Evolutionary conservation across 139 green algal genomes (phyloP).

Genomic region (Raphidocelis subcapitata): DNA sequence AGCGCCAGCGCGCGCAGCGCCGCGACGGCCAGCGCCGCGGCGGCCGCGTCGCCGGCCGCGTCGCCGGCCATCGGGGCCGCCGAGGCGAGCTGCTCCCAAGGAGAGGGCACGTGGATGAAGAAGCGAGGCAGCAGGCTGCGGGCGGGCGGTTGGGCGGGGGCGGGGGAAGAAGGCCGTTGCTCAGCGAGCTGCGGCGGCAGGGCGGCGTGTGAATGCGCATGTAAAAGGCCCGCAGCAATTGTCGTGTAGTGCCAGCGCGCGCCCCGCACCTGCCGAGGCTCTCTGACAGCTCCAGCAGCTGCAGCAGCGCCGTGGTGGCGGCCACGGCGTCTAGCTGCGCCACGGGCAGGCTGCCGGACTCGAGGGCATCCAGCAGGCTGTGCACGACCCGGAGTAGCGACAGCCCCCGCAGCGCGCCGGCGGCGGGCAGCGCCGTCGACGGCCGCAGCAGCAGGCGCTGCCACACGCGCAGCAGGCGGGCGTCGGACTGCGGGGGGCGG

Average conservation of each 20-base stretch:
- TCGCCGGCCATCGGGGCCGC: neutral
- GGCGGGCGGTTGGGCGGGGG: neutral
- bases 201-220: too few species aligned
- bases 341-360: neutral
- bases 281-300: constrained; percentile 29
- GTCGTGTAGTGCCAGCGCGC: too few species aligned
- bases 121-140: constrained; percentile 2
- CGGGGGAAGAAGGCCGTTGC: too few species aligned
- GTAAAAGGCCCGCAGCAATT: too few species aligned
- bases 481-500: constrained; percentile 20
- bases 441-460: constrained; percentile 30
- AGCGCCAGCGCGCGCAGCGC: constrained; percentile 55
- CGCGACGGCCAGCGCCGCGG: constrained; percentile 40
- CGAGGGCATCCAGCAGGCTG: constrained; percentile 21
- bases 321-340: neutral
- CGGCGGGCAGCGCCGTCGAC: constrained; percentile 24
- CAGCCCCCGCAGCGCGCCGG: constrained; percentile 13
- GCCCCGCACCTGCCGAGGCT: constrained; percentile 4
- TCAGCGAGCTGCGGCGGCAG: too few species aligned
- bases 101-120: neutral
- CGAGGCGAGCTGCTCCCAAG: neutral
- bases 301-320: constrained; percentile 15
- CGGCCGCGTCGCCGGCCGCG: too few species aligned
- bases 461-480: constrained; percentile 20
- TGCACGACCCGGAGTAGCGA: constrained; percentile 33